A percentile compares a stretch with the other conserved stretches of the same genome.
Conservation (phyloP, 179 eudicot species). For the Silene noctiflora region DNA sequence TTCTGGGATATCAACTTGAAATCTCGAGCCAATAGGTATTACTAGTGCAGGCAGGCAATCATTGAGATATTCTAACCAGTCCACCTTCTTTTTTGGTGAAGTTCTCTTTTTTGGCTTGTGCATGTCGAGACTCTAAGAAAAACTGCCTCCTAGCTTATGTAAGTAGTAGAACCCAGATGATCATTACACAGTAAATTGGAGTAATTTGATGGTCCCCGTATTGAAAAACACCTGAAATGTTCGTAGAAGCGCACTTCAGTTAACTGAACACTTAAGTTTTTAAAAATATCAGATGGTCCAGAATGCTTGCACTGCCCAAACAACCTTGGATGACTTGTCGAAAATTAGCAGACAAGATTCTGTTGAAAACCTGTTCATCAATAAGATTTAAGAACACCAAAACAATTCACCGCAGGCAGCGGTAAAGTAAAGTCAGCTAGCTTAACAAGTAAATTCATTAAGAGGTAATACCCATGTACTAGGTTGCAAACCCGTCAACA, state of each 20-base stretch:
- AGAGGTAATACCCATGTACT: too few species aligned
- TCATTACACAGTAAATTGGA: background rate
- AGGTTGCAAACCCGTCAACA: too few species aligned
- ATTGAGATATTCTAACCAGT: slow-evolving; percentile 37
- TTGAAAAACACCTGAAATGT: slow-evolving; percentile 14
- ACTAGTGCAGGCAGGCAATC: slow-evolving; percentile 29
- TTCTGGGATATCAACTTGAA: slow-evolving; percentile 55
- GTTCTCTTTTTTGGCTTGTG: slow-evolving; percentile 44
- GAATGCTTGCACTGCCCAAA: slow-evolving; percentile 2
- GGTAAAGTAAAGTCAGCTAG: too few species aligned
- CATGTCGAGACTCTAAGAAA: slow-evolving; percentile 30
- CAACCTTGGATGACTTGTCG: too few species aligned
- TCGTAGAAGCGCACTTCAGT: background rate
- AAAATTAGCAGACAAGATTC: slow-evolving; percentile 4
- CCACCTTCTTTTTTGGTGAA: slow-evolving; percentile 26
- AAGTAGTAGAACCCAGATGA: background rate
- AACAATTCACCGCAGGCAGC: background rate
- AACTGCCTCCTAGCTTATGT: slow-evolving; percentile 9
- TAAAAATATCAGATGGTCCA: slow-evolving; percentile 16
- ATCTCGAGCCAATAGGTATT: slow-evolving; percentile 62
- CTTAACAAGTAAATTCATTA: too few species aligned
- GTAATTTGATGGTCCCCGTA: slow-evolving; percentile 13
- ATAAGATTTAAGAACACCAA: slow-evolving; percentile 1
- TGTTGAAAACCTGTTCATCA: slow-evolving; percentile 15
- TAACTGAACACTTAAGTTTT: slow-evolving; percentile 14